Evolutionary conservation across 2,329 filamentous ascomycete species (phyloP).

Genomic region (Calonectria multiphialidica): DNA sequence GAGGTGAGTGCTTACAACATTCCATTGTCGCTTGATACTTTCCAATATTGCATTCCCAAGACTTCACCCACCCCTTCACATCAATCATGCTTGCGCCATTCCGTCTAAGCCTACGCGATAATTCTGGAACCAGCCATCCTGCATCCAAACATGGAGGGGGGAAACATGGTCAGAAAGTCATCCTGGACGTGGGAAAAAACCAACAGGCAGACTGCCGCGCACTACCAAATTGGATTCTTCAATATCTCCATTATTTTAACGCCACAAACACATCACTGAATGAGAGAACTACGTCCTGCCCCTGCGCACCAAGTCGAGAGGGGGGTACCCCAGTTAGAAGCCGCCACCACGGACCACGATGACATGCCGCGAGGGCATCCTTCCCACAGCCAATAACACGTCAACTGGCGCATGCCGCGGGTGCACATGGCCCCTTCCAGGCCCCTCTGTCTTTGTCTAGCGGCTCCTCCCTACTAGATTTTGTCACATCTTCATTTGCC

Average conservation of each 20-base stretch:
- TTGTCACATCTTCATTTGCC: constrained; percentile 1
- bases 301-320: constrained; percentile 12
- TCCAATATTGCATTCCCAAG: constrained; percentile 1
- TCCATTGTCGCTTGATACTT: constrained; percentile 8
- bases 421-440: constrained; percentile 14
- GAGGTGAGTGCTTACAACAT: constrained; percentile 27
- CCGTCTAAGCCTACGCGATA: constrained; percentile 7
- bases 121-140: neutral
- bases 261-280: constrained; percentile 3
- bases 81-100: constrained; percentile 11
- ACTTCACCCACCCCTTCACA: neutral
- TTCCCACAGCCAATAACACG: constrained; percentile 12
- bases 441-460: neutral
- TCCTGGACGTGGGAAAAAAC: too few relatives aligned
- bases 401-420: constrained; percentile 19
- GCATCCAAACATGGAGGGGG: neutral
- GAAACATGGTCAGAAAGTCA: neutral
- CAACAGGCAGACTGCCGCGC: neutral
- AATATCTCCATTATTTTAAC: neutral
- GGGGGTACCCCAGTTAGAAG: neutral
- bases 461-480: neutral
- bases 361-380: constrained; percentile 12
- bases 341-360: constrained; percentile 16
- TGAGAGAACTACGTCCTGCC: neutral
- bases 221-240: neutral